Evolutionary conservation across 257 asterid genomes (phyloP).

Genomic region (Ligustrum vulgare): DNA sequence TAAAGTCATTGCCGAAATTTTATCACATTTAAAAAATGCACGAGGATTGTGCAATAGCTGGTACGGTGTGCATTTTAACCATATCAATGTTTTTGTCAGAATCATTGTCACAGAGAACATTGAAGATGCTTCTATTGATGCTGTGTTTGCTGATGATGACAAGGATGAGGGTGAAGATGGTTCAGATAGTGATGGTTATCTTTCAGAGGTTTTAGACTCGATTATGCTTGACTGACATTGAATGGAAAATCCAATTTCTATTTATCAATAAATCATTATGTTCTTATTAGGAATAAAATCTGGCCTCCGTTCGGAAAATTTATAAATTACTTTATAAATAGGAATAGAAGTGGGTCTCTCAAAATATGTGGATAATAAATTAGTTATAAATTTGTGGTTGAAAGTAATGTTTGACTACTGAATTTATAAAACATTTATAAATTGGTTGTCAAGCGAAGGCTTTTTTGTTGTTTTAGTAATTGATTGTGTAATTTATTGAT

Average conservation of each 20-base stretch:
- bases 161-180: constrained; percentile 46
- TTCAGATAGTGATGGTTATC: constrained; percentile 95
- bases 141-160: constrained; percentile 53
- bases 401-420: too few species aligned
- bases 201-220: constrained; percentile 72
- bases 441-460: too few species aligned
- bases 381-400: too few species aligned
- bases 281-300: neutral
- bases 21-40: constrained; percentile 5
- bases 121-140: constrained; percentile 55
- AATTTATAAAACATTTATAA: too few species aligned
- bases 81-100: constrained; percentile 39
- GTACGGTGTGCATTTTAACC: constrained; percentile 1
- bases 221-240: constrained; percentile 21
- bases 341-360: too few species aligned
- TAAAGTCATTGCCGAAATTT: neutral
- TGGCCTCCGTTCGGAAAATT: neutral
- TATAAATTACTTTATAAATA: too few species aligned
- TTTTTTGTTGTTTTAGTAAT: constrained; percentile 11
- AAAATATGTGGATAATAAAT: too few species aligned
- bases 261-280: neutral
- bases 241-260: neutral
- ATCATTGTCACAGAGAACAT: constrained; percentile 37
- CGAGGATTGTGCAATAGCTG: neutral
- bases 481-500: constrained; percentile 34